Evolutionary conservation across 441 rosid species (phyloP), one percentile per base, ranked within the genome.

Genomic region (Populus hybrid): DNA sequence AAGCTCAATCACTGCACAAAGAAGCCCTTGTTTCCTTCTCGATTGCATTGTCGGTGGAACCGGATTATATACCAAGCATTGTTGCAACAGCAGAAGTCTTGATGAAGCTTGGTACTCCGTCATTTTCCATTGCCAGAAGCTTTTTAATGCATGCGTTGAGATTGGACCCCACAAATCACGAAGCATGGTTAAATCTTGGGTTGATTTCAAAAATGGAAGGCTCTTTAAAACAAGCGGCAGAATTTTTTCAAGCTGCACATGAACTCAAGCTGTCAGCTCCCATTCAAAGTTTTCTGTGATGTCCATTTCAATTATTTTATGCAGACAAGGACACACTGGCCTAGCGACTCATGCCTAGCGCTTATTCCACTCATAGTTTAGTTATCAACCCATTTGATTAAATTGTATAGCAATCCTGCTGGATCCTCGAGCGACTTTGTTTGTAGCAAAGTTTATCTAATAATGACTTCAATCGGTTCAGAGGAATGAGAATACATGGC

Each of bases 191-290:
- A 89, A 89, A 92, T 82, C 92, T 96, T 24, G 98, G 97, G 45
- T 73, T 84, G 75, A 85, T 96, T 81, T 87, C 94, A 66, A 94
- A 91, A 82, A 84, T 73, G 91, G 97, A 96, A 85, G 99, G 98
- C 79, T 88, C 88, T 6, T 76, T 88, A 31, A 89, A 87, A 64
- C 94, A 89, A 86, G 98, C 98, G 28, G 94, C 97, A n/a, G 97
- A 96, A 42, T 96, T 82, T 83, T 92, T 90, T 84, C 98, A 96
- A 83, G 98, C 98, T 74, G 98, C 99, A 8, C 89, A 90, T 81
- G 98, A 96, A 76, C 94, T 96, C 40, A 78, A 88, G 82, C 77
- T 85, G 33, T 89, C 97, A 3, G 93, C 98, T 74, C 96, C 98
- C 10, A 88, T 93, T 65, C 90, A 91, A 73, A 84, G 90, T 82